Conservation (phyloP, 2,329 filamentous ascomycete genomes). For the Apiospora hydei region DNA sequence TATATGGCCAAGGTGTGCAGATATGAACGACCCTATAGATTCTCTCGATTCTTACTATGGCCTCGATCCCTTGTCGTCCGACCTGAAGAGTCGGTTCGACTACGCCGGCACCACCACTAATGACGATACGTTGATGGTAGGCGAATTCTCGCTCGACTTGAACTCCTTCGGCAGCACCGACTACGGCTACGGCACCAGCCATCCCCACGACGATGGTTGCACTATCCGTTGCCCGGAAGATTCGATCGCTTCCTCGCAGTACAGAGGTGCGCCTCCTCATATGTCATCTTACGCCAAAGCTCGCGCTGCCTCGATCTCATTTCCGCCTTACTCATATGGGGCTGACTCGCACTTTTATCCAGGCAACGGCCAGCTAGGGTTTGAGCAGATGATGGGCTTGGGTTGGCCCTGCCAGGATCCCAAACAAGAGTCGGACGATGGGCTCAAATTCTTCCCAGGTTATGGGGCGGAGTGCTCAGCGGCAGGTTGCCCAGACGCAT, state of each 20-base stretch:
- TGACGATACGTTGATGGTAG: not conserved
- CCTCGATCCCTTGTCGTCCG: not conserved
- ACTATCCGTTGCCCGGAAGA: constrained; percentile 15
- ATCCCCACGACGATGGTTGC: constrained; percentile 10
- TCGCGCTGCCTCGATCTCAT: constrained; percentile 3
- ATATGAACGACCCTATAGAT: constrained; percentile 19
- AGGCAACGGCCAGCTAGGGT: not conserved
- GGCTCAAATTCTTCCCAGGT: not conserved
- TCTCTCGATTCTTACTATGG: not conserved
- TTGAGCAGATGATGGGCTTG: constrained; percentile 5
- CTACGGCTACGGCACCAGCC: not conserved
- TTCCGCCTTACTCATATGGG: not conserved
- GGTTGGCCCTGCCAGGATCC: not conserved
- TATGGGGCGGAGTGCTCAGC: not conserved
- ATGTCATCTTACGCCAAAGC: constrained; percentile 4
- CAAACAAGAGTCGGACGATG: constrained; percentile 14
- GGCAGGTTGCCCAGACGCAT: not conserved
- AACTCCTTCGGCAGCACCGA: not conserved
- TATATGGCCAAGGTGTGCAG: constrained; percentile 7
- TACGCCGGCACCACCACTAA: not conserved
- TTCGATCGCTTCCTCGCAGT: not conserved
- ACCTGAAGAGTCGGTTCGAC: constrained; percentile 2
- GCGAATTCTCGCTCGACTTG: constrained; percentile 3
- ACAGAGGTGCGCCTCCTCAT: not conserved
- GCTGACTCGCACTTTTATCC: not conserved